Evolutionary conservation across 495 filamentous ascomycete species (phyloP).

Genomic region (Collariella sp.): DNA sequence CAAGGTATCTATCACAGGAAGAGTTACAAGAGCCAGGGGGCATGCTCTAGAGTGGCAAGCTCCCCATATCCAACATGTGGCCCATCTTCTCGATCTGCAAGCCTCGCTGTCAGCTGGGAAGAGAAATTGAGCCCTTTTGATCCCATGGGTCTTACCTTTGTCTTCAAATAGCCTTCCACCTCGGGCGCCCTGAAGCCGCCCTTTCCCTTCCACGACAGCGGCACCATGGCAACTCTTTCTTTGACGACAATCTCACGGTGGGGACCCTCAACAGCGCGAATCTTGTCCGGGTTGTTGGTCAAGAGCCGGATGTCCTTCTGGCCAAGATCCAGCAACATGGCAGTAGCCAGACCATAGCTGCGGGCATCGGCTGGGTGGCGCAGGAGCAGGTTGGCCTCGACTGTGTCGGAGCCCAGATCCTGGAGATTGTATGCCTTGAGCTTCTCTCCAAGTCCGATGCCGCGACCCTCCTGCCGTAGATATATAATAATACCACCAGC

Average conservation of each 20-base stretch:
- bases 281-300: conserved; percentile 98
- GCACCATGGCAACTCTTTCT: conserved; percentile 90
- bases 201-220: conserved; percentile 84
- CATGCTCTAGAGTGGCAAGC: conserved; percentile 10
- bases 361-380: conserved; percentile 91
- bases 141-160: conserved; percentile 60
- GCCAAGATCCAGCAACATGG: conserved; percentile 83
- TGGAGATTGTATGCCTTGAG: conserved; percentile 97
- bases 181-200: conserved; percentile 78
- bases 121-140: conserved; percentile 3
- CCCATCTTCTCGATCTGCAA: conserved; percentile 39
- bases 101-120: conserved; percentile 1
- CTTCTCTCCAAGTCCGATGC: conserved; percentile 90
- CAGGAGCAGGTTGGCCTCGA: conserved; percentile 86
- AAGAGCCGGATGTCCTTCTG: conserved; percentile 68
- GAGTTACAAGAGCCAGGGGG: background rate
- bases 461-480: conserved; percentile 88
- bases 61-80: conserved; percentile 31
- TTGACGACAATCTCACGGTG: conserved; percentile 79
- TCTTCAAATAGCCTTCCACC: conserved; percentile 85
- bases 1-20: conserved; percentile 7
- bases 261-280: conserved; percentile 86
- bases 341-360: conserved; percentile 89
- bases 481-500: conserved; percentile 89
- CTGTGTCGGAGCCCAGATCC: conserved; percentile 89